Evolutionary conservation across 169 alveolate species (phyloP).

Genomic region (Cryptosporidium xiaoi): DNA sequence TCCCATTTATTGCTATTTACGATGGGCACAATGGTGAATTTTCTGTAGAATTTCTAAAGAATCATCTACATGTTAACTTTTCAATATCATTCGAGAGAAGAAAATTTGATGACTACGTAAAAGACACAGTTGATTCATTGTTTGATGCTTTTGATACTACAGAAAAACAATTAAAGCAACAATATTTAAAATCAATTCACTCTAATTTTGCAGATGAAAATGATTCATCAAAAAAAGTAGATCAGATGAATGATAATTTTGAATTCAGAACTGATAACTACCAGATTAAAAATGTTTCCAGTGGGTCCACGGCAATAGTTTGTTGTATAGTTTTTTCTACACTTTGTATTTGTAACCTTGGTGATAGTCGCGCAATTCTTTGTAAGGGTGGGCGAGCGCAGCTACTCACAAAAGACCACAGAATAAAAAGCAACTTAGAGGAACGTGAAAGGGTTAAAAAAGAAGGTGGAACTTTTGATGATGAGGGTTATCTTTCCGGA

Average conservation of each 20-base stretch:
- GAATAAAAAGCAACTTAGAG: slow-evolving; percentile 70
- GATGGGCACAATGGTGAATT: slow-evolving; percentile 84
- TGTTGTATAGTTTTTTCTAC: slow-evolving; percentile 64
- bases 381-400: slow-evolving; percentile 77
- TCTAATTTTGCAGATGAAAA: background rate
- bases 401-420: slow-evolving; percentile 76
- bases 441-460: slow-evolving; percentile 74
- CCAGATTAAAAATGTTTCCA: slow-evolving; percentile 56
- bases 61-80: slow-evolving; percentile 77
- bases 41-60: slow-evolving; percentile 79
- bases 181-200: slow-evolving; percentile 18
- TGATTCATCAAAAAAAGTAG: background rate
- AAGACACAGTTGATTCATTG: slow-evolving; percentile 30
- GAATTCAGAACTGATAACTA: background rate
- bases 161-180: slow-evolving; percentile 55
- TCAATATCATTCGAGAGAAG: slow-evolving; percentile 26
- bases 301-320: slow-evolving; percentile 79
- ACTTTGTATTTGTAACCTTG: slow-evolving; percentile 76
- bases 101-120: slow-evolving; percentile 18
- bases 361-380: slow-evolving; percentile 79
- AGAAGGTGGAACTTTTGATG: slow-evolving; percentile 78
- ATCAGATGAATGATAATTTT: background rate
- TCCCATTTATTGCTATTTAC: slow-evolving; percentile 80
- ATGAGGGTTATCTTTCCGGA: slow-evolving; percentile 76
- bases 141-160: slow-evolving; percentile 40